A percentile compares a stretch with the other conserved stretches of the same genome.
These are phyloP conservation scores for Solanum bulbocastanum DNA, from an alignment of 257 asterid species.

Conservation along the genomic window DNA sequence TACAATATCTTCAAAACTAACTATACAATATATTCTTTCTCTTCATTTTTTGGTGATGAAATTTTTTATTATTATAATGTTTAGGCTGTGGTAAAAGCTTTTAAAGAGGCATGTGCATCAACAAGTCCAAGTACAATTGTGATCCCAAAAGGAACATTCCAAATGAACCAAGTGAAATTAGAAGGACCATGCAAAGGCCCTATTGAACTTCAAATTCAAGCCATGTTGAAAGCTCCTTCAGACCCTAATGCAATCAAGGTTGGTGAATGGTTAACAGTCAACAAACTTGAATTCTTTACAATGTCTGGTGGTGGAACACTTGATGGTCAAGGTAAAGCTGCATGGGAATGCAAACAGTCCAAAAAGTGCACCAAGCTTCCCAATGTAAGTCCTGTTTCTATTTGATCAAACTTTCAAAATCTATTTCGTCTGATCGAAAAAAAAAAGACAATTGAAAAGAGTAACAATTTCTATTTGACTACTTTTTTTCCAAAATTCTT, in stretches of 20 bases:
- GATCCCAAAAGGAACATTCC: conserved; percentile 15
- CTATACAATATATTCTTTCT: background rate
- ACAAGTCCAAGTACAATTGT: conserved; percentile 3
- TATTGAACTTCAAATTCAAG: conserved; percentile 6
- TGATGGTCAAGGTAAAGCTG: conserved; percentile 23
- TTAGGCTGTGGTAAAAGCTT: conserved; percentile 19
- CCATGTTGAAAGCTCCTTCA: conserved; percentile 18
- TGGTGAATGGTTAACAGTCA: conserved; percentile 13
- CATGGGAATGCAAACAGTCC: conserved; percentile 18
- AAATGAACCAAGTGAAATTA: conserved; percentile 7
- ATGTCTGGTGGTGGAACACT: conserved; percentile 16
- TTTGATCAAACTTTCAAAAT: background rate
- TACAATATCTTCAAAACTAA: background rate
- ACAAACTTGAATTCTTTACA: conserved; percentile 4
- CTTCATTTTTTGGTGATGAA: background rate
- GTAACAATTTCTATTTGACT: too few relatives aligned
- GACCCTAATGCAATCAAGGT: conserved; percentile 2
- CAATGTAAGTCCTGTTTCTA: conserved; percentile 2
- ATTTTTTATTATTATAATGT: background rate
- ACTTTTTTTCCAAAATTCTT: too few relatives aligned
- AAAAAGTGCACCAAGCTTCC: conserved; percentile 13
- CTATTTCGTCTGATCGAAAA: too few relatives aligned
- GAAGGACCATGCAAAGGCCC: conserved; percentile 26
- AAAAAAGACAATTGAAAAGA: too few relatives aligned
- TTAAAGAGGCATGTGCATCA: conserved; percentile 20